A percentile compares a stretch with the other conserved stretches of the same genome.
Conservation (phyloP, 1,284 basidiomycete genomes). For the Cryptococcus sp. region DNA sequence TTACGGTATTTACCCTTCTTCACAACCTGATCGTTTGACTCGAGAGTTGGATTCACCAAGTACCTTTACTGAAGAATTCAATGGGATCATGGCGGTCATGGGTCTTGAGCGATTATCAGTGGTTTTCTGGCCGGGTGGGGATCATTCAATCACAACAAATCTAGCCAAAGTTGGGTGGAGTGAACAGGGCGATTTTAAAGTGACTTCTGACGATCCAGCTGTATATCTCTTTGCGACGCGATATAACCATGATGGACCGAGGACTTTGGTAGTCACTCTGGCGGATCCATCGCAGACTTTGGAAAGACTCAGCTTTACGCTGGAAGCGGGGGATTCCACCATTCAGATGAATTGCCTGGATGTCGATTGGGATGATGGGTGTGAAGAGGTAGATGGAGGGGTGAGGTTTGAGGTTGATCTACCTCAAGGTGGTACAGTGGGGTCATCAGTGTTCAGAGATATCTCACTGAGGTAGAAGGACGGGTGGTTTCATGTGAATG, state of each 20-base stretch:
- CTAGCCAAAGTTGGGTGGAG: slow-evolving; percentile 16
- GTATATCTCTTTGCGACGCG: slow-evolving; percentile 52
- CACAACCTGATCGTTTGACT: slow-evolving; percentile 4
- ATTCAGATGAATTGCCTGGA: not conserved
- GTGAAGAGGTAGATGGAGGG: not conserved
- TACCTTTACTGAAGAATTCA: slow-evolving; percentile 3
- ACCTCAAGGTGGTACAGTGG: not conserved
- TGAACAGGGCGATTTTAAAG: slow-evolving; percentile 40
- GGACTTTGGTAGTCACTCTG: slow-evolving; percentile 49
- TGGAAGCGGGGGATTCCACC: not conserved
- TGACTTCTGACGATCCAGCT: slow-evolving; percentile 50
- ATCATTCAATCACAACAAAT: slow-evolving; percentile 6
- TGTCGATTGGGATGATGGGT: not conserved
- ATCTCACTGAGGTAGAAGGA: not conserved
- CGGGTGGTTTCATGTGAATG: too few relatives aligned
- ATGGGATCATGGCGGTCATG: slow-evolving; percentile 12
- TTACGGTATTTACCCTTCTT: slow-evolving; percentile 58
- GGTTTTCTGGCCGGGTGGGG: slow-evolving; percentile 16
- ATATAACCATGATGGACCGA: slow-evolving; percentile 27
- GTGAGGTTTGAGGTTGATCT: not conserved
- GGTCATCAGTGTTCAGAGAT: not conserved
- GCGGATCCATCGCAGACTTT: slow-evolving; percentile 57
- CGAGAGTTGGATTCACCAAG: slow-evolving; percentile 7
- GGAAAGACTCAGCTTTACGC: not conserved
- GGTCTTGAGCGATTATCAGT: slow-evolving; percentile 13